These are phyloP conservation scores for sunflower (Helianthus annuus) DNA, from an alignment of 129 eudicot species.

Conservation along the genomic window HanXRQr2.0-SUNRISE NC_035444.2:38714205-38714704, in stretches of 20 bases:
- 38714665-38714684: too few relatives aligned
- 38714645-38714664: too few relatives aligned
- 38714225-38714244: not conserved
- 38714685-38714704: too few relatives aligned
- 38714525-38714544: too few relatives aligned
- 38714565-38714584: too few relatives aligned
- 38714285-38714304: conserved; percentile 31
- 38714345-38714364: conserved; percentile 38
- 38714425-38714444: conserved; percentile 31
- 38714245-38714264: conserved; percentile 17
- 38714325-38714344: conserved; percentile 22
- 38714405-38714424: conserved; percentile 10
- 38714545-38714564: too few relatives aligned
- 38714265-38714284: conserved; percentile 32
- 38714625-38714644: too few relatives aligned
- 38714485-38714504: not conserved
- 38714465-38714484: conserved; percentile 1
- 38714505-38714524: too few relatives aligned
- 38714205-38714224: too few relatives aligned
- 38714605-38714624: too few relatives aligned
- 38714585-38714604: too few relatives aligned
- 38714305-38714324: conserved; percentile 20
- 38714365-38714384: conserved; percentile 36
- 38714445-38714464: conserved; percentile 4
- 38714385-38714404: conserved; percentile 27